Conservation (phyloP, 768 basidiomycete genomes). For the Tremella fuciformis region DNA sequence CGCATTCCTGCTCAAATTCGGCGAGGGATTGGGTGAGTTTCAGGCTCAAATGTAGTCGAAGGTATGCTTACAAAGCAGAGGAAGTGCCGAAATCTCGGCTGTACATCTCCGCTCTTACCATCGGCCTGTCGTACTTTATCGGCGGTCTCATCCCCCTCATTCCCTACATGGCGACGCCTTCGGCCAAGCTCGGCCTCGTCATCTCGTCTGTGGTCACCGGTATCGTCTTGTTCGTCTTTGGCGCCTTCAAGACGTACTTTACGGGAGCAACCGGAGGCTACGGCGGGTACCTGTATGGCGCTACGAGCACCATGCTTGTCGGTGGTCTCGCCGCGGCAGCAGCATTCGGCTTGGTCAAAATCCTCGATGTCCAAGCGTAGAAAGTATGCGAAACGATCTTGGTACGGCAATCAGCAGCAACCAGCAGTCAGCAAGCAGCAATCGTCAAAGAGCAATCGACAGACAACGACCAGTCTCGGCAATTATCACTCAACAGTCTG, state of each 20-base stretch:
- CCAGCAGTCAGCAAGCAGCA: too few relatives aligned
- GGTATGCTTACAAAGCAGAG: conserved; percentile 57
- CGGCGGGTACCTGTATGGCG: conserved; percentile 78
- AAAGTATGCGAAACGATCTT: not conserved
- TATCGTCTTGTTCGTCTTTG: conserved; percentile 80
- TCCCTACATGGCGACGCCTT: conserved; percentile 83
- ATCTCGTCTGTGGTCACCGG: conserved; percentile 72
- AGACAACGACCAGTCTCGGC: too few relatives aligned
- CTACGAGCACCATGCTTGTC: conserved; percentile 78
- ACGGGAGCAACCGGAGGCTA: conserved; percentile 61
- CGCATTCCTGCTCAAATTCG: conserved; percentile 91
- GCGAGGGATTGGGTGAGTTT: conserved; percentile 77
- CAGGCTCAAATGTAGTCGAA: not conserved
- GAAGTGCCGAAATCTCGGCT: conserved; percentile 80
- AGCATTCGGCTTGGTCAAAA: conserved; percentile 62
- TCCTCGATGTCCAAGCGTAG: conserved; percentile 54
- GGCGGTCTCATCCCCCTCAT: conserved; percentile 90
- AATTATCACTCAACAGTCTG: too few relatives aligned
- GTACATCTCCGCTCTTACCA: conserved; percentile 88
- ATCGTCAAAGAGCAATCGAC: too few relatives aligned
- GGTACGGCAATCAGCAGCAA: too few relatives aligned
- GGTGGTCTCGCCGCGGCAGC: conserved; percentile 85
- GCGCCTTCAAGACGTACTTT: conserved; percentile 80
- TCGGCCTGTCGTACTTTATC: conserved; percentile 87
- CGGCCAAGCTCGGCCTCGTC: conserved; percentile 59